These are phyloP conservation scores for Candida jianshihensis DNA, from an alignment of 805 yeast genomes.

Conservation along the genomic window DNA sequence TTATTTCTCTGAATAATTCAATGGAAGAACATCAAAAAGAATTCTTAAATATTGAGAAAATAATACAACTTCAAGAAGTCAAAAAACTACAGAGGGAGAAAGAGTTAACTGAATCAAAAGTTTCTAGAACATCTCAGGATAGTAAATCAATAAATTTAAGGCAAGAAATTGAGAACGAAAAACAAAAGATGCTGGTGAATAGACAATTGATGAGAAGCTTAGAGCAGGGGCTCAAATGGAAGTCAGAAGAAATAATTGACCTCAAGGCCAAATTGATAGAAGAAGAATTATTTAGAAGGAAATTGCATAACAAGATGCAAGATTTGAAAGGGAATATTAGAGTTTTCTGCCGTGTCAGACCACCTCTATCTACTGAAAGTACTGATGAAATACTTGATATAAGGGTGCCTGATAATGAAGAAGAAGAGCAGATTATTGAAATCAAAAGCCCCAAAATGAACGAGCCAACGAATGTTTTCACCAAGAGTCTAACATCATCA, in stretches of 20 bases:
- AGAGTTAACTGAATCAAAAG: conserved; percentile 6
- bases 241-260: conserved; percentile 23
- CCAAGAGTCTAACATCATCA: background rate
- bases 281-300: conserved; percentile 53
- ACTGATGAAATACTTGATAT: conserved; percentile 24
- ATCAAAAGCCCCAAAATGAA: conserved; percentile 10
- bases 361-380: conserved; percentile 30
- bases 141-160: conserved; percentile 13
- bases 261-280: conserved; percentile 32
- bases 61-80: background rate
- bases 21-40: background rate
- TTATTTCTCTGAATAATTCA: conserved; percentile 2
- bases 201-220: background rate
- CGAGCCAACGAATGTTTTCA: conserved; percentile 1
- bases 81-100: background rate
- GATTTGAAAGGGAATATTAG: conserved; percentile 89
- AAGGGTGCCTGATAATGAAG: conserved; percentile 23
- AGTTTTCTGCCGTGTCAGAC: conserved; percentile 83
- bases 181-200: background rate
- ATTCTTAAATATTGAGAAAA: background rate
- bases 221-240: conserved; percentile 10
- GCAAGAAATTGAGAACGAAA: conserved; percentile 6
- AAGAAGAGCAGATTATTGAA: conserved; percentile 21
- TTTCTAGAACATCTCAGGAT: conserved; percentile 12
- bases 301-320: conserved; percentile 67